Evolutionary conservation across 2,329 filamentous ascomycete genomes (phyloP), one percentile per base, ranked within the genome.

Genomic region (Corniculantispora saksenae): DNA sequence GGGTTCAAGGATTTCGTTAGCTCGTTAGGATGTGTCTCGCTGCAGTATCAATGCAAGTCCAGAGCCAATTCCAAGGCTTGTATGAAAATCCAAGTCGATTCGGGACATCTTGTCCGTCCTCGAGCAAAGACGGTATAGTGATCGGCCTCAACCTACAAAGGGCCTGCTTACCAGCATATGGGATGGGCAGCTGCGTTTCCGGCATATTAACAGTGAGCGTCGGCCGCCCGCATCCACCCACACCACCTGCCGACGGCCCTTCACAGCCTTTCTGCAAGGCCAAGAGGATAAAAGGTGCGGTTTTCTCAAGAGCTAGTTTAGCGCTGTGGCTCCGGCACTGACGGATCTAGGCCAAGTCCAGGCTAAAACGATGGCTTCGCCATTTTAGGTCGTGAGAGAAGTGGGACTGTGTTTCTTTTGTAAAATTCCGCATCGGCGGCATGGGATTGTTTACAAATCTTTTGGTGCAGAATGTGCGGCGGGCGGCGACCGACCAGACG

Each of bases 391-490:
- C 35, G 23, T 29, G 19, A 5, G 32, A 2, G 48, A 32, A 45
- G 48, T 54, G 48, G 59, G 38, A 40, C 48, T 32, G 6, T 25
- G 51, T 48, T 47, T 56, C 60, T 23, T 54, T n/a, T 29, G n/a
- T n/a, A n/a, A n/a, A n/a, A n/a, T n/a, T n/a, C n/a, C n/a, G n/a
- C 51, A 45, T 15, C 3, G 23, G 21, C 54, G 21, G 19, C 21
- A 21, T 61, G 6, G 17, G n/a, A 51, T 61, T 40, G 58, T 48
- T 55, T 27, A 63, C 60, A 63, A 48, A 63, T 63, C 51, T 21
- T 47, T 13, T 2, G 43, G 55, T 1, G 27, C 40, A 12, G 38
- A 38, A 7, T 4, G 23, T 21, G 27, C 21, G 25, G 50, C 50
- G 60, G 13, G 27, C 21, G 25, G 50, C 50, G 60, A n/a, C 50